Percentiles rank a stretch among this genome's conserved stretches.
These are phyloP conservation scores for Excoecaria cochinchinensis DNA, from an alignment of 345 rosid genomes.

Conservation along the genomic window DNA sequence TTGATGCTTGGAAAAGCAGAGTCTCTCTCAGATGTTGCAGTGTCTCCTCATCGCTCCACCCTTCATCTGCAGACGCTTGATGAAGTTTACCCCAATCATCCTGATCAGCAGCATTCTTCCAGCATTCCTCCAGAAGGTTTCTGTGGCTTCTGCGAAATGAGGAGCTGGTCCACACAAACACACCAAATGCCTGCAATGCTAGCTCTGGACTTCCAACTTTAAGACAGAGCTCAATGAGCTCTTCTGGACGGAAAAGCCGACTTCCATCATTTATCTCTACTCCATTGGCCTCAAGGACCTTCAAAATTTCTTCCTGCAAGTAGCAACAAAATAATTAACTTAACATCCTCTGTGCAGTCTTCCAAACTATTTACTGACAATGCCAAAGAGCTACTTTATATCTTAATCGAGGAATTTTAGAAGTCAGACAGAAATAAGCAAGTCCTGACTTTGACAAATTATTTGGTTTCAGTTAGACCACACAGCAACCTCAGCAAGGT, in stretches of 20 bases:
- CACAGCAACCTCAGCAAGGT: background rate
- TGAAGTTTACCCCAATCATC: constrained; percentile 77
- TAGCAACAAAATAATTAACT: background rate
- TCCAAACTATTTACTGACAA: background rate
- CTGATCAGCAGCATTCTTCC: constrained; percentile 78
- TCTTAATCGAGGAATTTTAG: background rate
- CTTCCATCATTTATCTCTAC: constrained; percentile 34
- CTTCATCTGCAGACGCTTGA: constrained; percentile 59
- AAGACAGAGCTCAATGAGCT: constrained; percentile 70
- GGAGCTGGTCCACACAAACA: constrained; percentile 86
- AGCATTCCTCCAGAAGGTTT: constrained; percentile 77
- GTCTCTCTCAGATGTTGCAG: constrained; percentile 61
- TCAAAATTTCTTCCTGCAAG: constrained; percentile 65
- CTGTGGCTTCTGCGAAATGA: constrained; percentile 68
- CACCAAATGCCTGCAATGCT: constrained; percentile 64
- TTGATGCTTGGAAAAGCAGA: constrained; percentile 70
- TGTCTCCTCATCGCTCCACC: constrained; percentile 89
- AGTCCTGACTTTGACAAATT: background rate
- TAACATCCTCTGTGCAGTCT: background rate
- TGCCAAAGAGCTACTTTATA: background rate
- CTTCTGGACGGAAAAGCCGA: constrained; percentile 63
- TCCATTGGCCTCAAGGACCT: constrained; percentile 40
- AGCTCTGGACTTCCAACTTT: constrained; percentile 47
- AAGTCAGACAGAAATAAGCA: background rate
- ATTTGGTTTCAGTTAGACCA: background rate